phyloP scores from a whole-genome alignment of 805 yeast species.

The Myxozyma neglecta region DNA sequence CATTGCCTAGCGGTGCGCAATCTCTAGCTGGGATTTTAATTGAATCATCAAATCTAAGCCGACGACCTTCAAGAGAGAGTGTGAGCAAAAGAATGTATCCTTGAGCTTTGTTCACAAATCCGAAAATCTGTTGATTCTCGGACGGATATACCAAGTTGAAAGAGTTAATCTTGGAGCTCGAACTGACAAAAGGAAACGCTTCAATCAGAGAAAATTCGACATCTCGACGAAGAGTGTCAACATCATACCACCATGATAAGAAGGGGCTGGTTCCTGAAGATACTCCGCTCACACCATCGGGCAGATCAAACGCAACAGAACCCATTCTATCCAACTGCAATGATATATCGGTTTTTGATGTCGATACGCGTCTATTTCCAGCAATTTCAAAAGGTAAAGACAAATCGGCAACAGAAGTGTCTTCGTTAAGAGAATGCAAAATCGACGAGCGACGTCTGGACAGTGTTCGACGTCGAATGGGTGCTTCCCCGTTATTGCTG shows the following conservation, averaged over 20 bases:
- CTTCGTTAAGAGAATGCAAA: slow-evolving; percentile 20
- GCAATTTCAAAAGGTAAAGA: slow-evolving; percentile 5
- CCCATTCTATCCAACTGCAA: slow-evolving; percentile 42
- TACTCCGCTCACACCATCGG: slow-evolving; percentile 1
- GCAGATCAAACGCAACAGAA: slow-evolving; percentile 30
- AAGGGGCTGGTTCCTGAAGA: background rate
- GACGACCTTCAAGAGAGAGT: slow-evolving; percentile 36
- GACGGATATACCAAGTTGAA: slow-evolving; percentile 43
- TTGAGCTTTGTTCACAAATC: background rate
- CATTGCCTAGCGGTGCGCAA: slow-evolving; percentile 43
- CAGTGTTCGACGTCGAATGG: slow-evolving; percentile 18
- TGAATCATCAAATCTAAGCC: slow-evolving; percentile 42
- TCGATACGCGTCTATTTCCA: slow-evolving; percentile 8
- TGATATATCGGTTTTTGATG: slow-evolving; percentile 22
- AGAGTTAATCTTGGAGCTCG: background rate
- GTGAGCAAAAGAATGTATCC: slow-evolving; percentile 50
- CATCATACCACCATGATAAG: slow-evolving; percentile 27
- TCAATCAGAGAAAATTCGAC: slow-evolving; percentile 29
- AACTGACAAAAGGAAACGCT: slow-evolving; percentile 14
- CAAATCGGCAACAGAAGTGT: slow-evolving; percentile 1
- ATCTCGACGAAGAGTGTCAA: slow-evolving; percentile 34
- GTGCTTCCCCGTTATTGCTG: slow-evolving; percentile 3
- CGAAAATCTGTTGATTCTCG: slow-evolving; percentile 37
- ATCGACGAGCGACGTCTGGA: slow-evolving; percentile 26
- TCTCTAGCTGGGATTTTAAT: slow-evolving; percentile 40